Conservation (phyloP, 148 eudicot genomes). For the Arbutus unedo region DNA sequence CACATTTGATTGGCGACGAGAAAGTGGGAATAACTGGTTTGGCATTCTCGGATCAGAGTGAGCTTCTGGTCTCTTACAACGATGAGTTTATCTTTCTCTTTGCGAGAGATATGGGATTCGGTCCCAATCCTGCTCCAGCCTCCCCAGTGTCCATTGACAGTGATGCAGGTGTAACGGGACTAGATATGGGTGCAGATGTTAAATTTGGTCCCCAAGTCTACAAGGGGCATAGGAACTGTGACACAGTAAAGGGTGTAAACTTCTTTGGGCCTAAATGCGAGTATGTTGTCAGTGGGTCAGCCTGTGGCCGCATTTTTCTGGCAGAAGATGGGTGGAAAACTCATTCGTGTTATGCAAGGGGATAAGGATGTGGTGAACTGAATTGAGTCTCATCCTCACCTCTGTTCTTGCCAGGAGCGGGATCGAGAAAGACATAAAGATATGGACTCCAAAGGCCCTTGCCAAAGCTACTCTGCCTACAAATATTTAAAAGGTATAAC, state of each 20-base stretch:
- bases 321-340: constrained; percentile 75
- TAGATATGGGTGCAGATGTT: constrained; percentile 31
- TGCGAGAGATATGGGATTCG: constrained; percentile 66
- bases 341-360: constrained; percentile 83
- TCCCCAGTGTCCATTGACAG: constrained; percentile 33
- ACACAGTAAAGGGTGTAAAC: constrained; percentile 79
- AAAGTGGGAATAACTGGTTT: constrained; percentile 73
- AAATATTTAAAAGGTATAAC: constrained; percentile 58
- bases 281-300: constrained; percentile 93
- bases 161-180: constrained; percentile 33
- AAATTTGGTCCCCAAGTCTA: constrained; percentile 55
- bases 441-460: constrained; percentile 80
- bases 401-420: constrained; percentile 86
- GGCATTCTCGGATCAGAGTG: constrained; percentile 85
- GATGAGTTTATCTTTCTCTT: constrained; percentile 77
- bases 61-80: constrained; percentile 82
- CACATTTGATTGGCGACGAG: constrained; percentile 65
- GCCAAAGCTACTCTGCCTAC: constrained; percentile 67
- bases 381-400: constrained; percentile 80
- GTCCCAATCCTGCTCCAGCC: constrained; percentile 51
- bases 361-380: constrained; percentile 82
- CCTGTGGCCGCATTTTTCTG: constrained; percentile 89
- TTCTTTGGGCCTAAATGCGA: constrained; percentile 88
- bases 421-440: constrained; percentile 70
- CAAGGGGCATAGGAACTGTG: constrained; percentile 70